Base-by-base conservation (phyloP, 352 stramenopile species). In the Hyaloperonospora brassicae region DNA sequence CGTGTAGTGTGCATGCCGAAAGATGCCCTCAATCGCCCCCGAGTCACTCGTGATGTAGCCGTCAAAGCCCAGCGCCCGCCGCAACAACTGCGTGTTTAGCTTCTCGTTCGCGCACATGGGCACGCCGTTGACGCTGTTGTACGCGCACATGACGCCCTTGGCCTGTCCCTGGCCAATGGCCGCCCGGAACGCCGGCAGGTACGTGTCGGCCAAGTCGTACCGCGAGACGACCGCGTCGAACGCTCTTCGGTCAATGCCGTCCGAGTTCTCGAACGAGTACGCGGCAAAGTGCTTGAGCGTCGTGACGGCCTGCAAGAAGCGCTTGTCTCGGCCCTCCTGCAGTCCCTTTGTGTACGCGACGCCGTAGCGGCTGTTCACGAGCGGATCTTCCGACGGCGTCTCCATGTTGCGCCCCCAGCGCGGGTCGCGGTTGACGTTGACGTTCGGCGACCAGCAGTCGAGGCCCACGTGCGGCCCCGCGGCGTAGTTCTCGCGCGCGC, bases 1-100 rank as follows among this genome's bases (percentile, higher is more conserved):
- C 5, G 79, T 88, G 64, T 92, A 96, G 44, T 96, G 72, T 39
- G 87, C 75, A 1, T 73, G 48, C n/a, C 67, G 38, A 38, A 72
- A 87, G 43, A 97, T 89, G 5, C 93, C 85, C 30, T 76, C 62
- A 49, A 98, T 79, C 1, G 94, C 92, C 3, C 87, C 90, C 14
- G 89, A 97, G 68, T 98, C 95, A 40, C 84, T 93, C n/a, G 93
- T 96, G 52, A 98, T 82, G 66, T 98, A 98, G n/a, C 89, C 94
- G 39, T 97, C 72, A 57, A 97, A 98, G 9, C 77, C 74, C 60
- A 94, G 90, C 14, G 64, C 52, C 2, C 84, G 62, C 13, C 94
- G 70, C 24, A 97, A 57, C 12, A 92, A 49, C 12, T 78, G 64
- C 10, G 77, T 83, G 45, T 71, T 72, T 13, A 98, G 70, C 22